Base-by-base conservation (phyloP, 2,329 filamentous ascomycete species). In the Aureobasidium sp. region DNA sequence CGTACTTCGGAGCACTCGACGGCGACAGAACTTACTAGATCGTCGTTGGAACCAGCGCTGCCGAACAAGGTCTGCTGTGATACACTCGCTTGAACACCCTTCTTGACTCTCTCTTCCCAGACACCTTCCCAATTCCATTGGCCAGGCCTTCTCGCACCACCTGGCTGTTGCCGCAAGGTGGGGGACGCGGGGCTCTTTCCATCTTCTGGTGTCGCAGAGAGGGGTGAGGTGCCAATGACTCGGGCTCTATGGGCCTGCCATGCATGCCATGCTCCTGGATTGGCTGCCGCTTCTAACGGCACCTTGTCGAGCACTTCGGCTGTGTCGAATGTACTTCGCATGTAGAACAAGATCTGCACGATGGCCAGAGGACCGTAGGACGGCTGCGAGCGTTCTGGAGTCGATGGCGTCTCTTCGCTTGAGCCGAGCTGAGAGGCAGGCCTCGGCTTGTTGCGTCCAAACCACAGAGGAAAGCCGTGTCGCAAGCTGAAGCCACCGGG, bases 81-180 rank as follows among this genome's bases (percentile, higher is more conserved):
- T 53, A 90, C 75, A 68, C 90, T 95, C 10, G 82, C 80, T 54
- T 86, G 82, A 45, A 96, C 83, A 19, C 88, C 88, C 71, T 87
- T 89, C 73, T 84, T 86, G 0, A 96, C 92, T 59, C 93, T 82
- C 65, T 92, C 87, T 70, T 95, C 89, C 93, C 93, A 99, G 0
- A 97, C 93, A 0, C 93, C 92, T 68, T 96, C 90, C 93, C 93
- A 97, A 70, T 95, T 95, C 93, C 93, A 97, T 67, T 95, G 88
- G 7, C 88, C 89, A 0, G 90, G 90, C 53, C 81, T 79, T 62
- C 85, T 77, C 62, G 74, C 82, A 70, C 69, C 71, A n/a, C 71
- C 71, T 15, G 71, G 70, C 62, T 65, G 71, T 67, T 67, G 70
- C 63, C 66, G 70, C 54, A 45, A 65, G 64, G 49, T 61, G 59